Evolutionary conservation across 1,284 basidiomycete genomes (phyloP), one percentile per base, ranked within the genome.

Genomic region (Neolentinus lepideus): DNA sequence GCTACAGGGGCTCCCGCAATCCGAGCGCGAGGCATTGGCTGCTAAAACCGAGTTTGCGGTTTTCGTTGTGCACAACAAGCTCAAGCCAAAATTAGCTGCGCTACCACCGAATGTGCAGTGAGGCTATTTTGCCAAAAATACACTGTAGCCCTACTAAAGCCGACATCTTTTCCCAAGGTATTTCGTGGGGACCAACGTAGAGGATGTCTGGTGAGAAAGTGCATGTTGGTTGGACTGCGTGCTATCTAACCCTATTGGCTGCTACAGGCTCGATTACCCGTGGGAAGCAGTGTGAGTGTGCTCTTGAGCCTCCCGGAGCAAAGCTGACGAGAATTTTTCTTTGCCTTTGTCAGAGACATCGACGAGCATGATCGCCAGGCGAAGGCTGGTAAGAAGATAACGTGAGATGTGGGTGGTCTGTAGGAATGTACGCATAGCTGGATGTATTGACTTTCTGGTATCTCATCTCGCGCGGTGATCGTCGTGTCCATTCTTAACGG

Each of bases 11-110:
- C 77, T 87, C 57, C 81, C 86, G 4, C 85, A 87, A 66, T 69
- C 76, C 11, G 85, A 94, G 65, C 84, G 90, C 56, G 85, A 85
- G 27, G 22, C 47, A 25, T 22, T 50, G 11, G 79, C 78, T 2
- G 72, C 88, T 56, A 81, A 84, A 58, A 94, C 94, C 45, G 78
- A 89, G 69, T 92, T 97, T 59, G 93, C 83, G 1, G 77, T 96
- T 61, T 98, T 97, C 67, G 94, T 96, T 36, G 94, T 98, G 16
- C 94, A 97, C 73, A 96, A 97, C 78, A 97, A 97, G 74, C 75
- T 84, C 59, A 96, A 96, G 74, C 75, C 78, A 47, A 98, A 98
- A 73, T 69, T 85, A 45, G 92, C 83, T 25, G 70, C 80, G 46
- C 71, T 98, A 48, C 90, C 92, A 9, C 62, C 71, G 2, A 79